Percentiles rank a stretch among this genome's conserved stretches.
Conservation (phyloP, 768 basidiomycete genomes). For the Kwoniella botswanensis region DNA sequence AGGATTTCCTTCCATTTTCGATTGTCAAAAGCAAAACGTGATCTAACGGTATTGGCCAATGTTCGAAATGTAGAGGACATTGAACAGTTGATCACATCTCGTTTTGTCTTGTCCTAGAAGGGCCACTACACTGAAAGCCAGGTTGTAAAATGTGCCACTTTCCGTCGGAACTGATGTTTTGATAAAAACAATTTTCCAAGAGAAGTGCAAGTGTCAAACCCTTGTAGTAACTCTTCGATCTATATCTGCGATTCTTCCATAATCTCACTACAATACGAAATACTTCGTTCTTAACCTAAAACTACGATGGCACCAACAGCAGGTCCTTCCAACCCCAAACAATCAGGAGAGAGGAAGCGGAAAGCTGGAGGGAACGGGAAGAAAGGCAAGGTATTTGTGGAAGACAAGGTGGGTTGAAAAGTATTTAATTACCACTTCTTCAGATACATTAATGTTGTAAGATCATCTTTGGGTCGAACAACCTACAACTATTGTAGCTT, state of each 20-base stretch:
- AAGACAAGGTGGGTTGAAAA: constrained; percentile 35
- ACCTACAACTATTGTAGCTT: background rate
- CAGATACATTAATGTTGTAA: background rate
- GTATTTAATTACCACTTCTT: background rate
- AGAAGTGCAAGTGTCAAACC: no score
- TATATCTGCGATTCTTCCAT: background rate
- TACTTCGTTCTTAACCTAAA: background rate
- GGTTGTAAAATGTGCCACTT: no score
- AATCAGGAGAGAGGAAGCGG: constrained; percentile 4
- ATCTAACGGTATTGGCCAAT: no score
- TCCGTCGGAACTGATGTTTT: no score
- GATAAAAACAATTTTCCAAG: no score
- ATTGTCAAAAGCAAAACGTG: no score
- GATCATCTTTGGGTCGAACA: background rate
- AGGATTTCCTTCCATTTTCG: no score
- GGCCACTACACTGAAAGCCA: no score
- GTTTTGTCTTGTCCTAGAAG: no score
- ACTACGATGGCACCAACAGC: constrained; percentile 10
- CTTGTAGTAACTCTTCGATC: background rate
- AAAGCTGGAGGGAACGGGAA: constrained; percentile 47
- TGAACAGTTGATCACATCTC: no score
- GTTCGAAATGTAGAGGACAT: no score
- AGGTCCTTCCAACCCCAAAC: constrained; percentile 3
- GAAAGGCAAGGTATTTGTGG: constrained; percentile 46
- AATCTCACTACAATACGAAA: background rate